Conservation (phyloP, 1,284 basidiomycete species). For the Marasmius fiardii region DNA sequence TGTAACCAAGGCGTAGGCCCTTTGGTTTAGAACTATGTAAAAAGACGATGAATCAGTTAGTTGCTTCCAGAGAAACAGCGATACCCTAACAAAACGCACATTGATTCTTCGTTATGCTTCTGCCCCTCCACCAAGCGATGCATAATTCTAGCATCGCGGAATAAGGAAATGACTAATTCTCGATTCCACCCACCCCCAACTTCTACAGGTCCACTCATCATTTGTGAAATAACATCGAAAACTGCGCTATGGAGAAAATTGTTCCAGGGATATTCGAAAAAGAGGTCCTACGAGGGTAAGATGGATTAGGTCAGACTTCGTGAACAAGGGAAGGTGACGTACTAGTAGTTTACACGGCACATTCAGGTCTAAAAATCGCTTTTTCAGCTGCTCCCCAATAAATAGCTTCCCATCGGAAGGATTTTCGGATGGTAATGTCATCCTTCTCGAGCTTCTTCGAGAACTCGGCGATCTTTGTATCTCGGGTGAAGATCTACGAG, state of each 20-base stretch:
- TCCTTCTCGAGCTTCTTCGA: conserved; percentile 49
- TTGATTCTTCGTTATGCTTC: conserved; percentile 69
- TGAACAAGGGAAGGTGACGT: conserved; percentile 13
- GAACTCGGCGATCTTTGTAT: conserved; percentile 26
- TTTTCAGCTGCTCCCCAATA: conserved; percentile 78
- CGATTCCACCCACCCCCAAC: conserved; percentile 73
- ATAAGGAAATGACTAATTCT: conserved; percentile 77
- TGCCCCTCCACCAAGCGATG: conserved; percentile 85
- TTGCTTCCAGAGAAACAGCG: conserved; percentile 1
- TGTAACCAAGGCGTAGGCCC: conserved; percentile 84
- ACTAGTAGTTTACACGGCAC: conserved; percentile 77
- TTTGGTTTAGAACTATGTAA: conserved; percentile 54
- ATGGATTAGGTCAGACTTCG: conserved; percentile 3
- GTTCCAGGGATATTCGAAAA: conserved; percentile 97
- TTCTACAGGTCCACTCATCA: conserved; percentile 84
- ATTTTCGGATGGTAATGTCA: conserved; percentile 27
- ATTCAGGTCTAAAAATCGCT: conserved; percentile 66
- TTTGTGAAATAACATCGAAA: conserved; percentile 95
- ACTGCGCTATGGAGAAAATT: conserved; percentile 98
- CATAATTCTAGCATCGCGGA: conserved; percentile 77
- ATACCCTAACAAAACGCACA: conserved; percentile 44
- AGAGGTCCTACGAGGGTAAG: conserved; percentile 65
- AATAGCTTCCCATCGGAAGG: conserved; percentile 35
- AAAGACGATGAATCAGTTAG: conserved; percentile 10
- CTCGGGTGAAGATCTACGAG: neutral